Evolutionary conservation across 2,329 filamentous ascomycete species (phyloP).

Genomic region (Fusarium scirpi): DNA sequence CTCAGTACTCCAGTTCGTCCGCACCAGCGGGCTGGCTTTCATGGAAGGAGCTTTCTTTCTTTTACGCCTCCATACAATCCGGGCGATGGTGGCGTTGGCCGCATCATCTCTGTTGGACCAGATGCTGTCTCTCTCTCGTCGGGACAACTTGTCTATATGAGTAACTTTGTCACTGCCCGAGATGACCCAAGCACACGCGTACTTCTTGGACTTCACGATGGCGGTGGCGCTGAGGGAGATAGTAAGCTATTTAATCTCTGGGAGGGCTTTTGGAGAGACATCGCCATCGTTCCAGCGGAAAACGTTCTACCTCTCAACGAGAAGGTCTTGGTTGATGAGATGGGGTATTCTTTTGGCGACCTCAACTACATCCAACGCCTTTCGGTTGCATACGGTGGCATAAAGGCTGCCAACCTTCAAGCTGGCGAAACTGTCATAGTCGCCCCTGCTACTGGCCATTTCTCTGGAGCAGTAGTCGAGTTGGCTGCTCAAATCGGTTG

Average conservation of each 20-base stretch:
- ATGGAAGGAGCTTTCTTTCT: constrained; percentile 19
- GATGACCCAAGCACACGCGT: constrained; percentile 27
- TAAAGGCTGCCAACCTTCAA: constrained; percentile 10
- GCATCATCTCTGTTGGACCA: constrained; percentile 22
- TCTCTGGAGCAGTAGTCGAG: constrained; percentile 33
- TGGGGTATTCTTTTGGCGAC: constrained; percentile 34
- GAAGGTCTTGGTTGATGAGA: not conserved
- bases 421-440: constrained; percentile 30
- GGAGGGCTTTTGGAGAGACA: constrained; percentile 31
- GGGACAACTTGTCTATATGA: constrained; percentile 32
- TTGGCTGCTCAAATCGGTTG: constrained; percentile 34
- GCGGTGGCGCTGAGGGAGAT: not conserved
- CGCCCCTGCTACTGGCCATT: constrained; percentile 35
- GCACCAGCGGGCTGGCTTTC: constrained; percentile 25
- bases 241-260: constrained; percentile 28
- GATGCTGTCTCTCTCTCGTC: constrained; percentile 21
- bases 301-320: constrained; percentile 26
- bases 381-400: constrained; percentile 28
- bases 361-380: constrained; percentile 35
- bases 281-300: constrained; percentile 13
- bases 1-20: constrained; percentile 27
- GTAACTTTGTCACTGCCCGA: constrained; percentile 17
- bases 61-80: constrained; percentile 16
- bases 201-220: constrained; percentile 24
- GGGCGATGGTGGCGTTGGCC: constrained; percentile 5